Base-by-base conservation (phyloP, 768 basidiomycete genomes). In the Paxillus involutus region DNA sequence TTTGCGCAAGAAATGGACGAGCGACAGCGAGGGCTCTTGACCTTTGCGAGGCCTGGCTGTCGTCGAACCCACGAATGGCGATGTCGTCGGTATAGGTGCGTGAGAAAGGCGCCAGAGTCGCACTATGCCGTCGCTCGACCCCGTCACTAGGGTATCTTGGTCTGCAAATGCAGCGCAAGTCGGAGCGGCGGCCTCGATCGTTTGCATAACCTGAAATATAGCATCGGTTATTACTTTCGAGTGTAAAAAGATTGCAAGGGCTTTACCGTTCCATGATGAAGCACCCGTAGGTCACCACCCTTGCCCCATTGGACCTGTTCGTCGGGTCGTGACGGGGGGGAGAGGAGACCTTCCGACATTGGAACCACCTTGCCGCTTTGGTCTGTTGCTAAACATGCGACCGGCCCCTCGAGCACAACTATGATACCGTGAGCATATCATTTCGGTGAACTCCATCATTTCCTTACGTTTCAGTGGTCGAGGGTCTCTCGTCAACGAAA, bases 161-260 rank as follows among this genome's bases (percentile, higher is more conserved):
- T 94, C 90, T 1, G 91, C 86, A 62, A 95, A 94, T 2, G 77
- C 76, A 2, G 89, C 92, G 51, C 90, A 91, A 11, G 79, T 84
- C 53, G 86, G 86, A 44, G 75, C 81, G 2, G 84, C 80, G 17
- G 83, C 81, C 63, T 97, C 94, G 14, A 92, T 77, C 11, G 89
- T 82, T 73, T 93, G 89, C 0, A 86, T 80, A 29, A 87, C 68
- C 88, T 91, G 59, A 2, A 59, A 52, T 58, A 48, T 50, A 49
- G 40, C 53, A 50, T 41, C 11, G 41, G 53, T 32, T 43, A 40
- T 51, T 45, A 49, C 43, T 10, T 10, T 24, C 29, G 45, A 37
- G 35, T 16, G 19, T 7, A 5, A 2, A 17, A 3, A 37, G 45
- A 29, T 49, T 10, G 17, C 35, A 13, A 12, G 36, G 14, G n/a